These are phyloP conservation scores for Paecilomyces fulvus DNA, from an alignment of 2,329 filamentous ascomycete genomes.

Conservation along the genomic window DNA sequence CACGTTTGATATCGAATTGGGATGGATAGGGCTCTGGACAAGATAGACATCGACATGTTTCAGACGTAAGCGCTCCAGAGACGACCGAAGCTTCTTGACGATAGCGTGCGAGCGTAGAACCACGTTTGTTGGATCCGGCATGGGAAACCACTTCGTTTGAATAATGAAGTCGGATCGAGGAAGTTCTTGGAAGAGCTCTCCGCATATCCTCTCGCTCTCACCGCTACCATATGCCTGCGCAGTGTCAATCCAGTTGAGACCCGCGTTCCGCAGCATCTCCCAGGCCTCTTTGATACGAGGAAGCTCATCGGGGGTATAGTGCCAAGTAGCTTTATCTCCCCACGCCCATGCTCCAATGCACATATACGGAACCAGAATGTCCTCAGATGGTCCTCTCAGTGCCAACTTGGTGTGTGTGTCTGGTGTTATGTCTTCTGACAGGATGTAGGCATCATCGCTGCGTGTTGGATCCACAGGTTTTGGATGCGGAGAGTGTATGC, in stretches of 20 bases:
- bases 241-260: slow-evolving; percentile 38
- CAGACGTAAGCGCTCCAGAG: slow-evolving; percentile 30
- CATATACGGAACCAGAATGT: slow-evolving; percentile 18
- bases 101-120: slow-evolving; percentile 25
- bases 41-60: slow-evolving; percentile 37
- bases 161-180: slow-evolving; percentile 29
- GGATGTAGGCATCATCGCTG: slow-evolving; percentile 14
- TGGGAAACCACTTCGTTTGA: slow-evolving; percentile 32
- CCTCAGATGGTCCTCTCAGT: slow-evolving; percentile 14
- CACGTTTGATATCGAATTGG: slow-evolving; percentile 29
- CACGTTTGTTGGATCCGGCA: slow-evolving; percentile 24
- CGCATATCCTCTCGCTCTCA: slow-evolving; percentile 35
- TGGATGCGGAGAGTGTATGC: slow-evolving; percentile 11
- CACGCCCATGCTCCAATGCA: slow-evolving; percentile 22
- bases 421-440: slow-evolving; percentile 12
- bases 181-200: slow-evolving; percentile 29
- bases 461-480: slow-evolving; percentile 12
- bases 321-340: slow-evolving; percentile 21
- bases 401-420: slow-evolving; percentile 13
- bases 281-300: slow-evolving; percentile 30
- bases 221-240: slow-evolving; percentile 37
- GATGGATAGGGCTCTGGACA: slow-evolving; percentile 38
- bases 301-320: slow-evolving; percentile 28
- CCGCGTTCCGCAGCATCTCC: slow-evolving; percentile 25
- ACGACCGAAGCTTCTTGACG: slow-evolving; percentile 28